Evolutionary conservation across 345 rosid genomes (phyloP).

Genomic region (Gossypium stocksii): DNA sequence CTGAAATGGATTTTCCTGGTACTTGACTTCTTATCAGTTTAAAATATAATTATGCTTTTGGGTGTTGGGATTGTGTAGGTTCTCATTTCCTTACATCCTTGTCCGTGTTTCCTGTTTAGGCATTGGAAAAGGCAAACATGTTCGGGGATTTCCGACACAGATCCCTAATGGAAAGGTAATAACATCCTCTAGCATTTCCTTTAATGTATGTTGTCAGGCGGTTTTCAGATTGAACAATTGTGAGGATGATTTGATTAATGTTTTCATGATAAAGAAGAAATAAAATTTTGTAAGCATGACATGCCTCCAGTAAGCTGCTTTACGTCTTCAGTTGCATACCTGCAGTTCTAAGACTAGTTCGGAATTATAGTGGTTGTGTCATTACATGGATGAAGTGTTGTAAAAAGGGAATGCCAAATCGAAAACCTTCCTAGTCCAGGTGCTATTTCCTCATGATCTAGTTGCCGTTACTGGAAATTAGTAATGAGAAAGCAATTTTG

Average conservation of each 20-base stretch:
- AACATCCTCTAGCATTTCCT: neutral
- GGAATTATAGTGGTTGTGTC: neutral
- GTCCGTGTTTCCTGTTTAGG: constrained; percentile 26
- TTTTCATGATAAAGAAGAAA: neutral
- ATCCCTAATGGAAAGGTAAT: constrained; percentile 26
- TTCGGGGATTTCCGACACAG: constrained; percentile 7
- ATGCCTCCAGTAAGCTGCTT: neutral
- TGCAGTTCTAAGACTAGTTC: neutral
- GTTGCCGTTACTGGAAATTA: neutral
- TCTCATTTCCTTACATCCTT: neutral
- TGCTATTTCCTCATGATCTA: neutral
- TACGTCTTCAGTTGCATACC: neutral
- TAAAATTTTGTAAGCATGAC: neutral
- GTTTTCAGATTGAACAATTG: neutral
- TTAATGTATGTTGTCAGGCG: neutral
- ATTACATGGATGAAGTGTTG: neutral
- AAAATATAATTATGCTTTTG: neutral
- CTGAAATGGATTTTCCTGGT: constrained; percentile 41
- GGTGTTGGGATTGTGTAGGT: neutral
- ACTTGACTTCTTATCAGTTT: neutral
- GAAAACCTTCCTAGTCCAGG: neutral
- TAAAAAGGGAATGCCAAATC: neutral
- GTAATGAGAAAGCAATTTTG: no score
- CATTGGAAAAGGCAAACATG: constrained; percentile 16
- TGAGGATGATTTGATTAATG: neutral